phyloP scores from a whole-genome alignment of 148 eudicot genomes.

The Vaccinium myrtillus region DNA sequence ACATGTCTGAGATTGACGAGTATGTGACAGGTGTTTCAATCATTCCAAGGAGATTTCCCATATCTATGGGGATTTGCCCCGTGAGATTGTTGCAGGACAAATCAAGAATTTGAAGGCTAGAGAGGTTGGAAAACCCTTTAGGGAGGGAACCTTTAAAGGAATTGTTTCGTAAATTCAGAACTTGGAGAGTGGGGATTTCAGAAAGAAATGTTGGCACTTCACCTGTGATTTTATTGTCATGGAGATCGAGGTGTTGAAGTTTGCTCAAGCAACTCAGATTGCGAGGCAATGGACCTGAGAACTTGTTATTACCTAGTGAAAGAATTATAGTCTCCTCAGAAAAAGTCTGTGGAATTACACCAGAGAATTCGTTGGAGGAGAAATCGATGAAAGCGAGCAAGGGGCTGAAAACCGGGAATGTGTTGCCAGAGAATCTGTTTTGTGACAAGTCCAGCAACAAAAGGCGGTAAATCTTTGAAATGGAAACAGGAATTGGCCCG shows the following conservation, averaged over 20 bases:
- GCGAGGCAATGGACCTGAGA: constrained; percentile 43
- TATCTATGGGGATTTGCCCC: constrained; percentile 29
- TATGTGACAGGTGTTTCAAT: constrained; percentile 29
- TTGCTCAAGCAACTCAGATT: constrained; percentile 29
- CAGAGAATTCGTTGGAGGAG: constrained; percentile 40
- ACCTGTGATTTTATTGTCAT: constrained; percentile 43
- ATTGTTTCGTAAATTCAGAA: constrained; percentile 46
- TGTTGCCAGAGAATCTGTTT: constrained; percentile 49
- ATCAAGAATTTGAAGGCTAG: constrained; percentile 48
- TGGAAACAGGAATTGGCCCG: constrained; percentile 41
- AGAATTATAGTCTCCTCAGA: constrained; percentile 31
- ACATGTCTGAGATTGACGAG: constrained; percentile 26
- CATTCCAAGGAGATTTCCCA: constrained; percentile 49
- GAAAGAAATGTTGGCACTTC: constrained; percentile 35
- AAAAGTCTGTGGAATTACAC: constrained; percentile 41
- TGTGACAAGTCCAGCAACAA: constrained; percentile 48
- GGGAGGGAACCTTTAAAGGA: constrained; percentile 42
- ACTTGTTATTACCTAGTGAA: constrained; percentile 39
- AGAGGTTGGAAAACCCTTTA: constrained; percentile 32
- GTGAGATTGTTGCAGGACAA: constrained; percentile 41
- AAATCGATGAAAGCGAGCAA: constrained; percentile 49
- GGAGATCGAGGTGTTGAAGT: constrained; percentile 53
- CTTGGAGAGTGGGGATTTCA: constrained; percentile 34
- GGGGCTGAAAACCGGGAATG: constrained; percentile 35
- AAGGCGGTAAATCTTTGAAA: constrained; percentile 38